Evolutionary conservation across 495 filamentous ascomycete genomes (phyloP).

Genomic region (Lepraria neglecta): DNA sequence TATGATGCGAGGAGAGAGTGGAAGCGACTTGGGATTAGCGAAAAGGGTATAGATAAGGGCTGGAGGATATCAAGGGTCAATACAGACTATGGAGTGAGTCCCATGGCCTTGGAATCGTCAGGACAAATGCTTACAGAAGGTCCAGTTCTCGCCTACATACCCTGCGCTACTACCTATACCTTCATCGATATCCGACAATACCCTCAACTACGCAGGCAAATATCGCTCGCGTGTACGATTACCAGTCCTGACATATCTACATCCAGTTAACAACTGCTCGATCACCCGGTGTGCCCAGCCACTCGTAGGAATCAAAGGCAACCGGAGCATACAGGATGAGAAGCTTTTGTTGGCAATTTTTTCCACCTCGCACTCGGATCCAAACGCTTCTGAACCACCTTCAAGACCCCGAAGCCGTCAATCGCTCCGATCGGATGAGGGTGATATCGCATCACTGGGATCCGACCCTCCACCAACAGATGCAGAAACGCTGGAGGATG

Average conservation of each 20-base stretch:
- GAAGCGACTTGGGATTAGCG: constrained; percentile 69
- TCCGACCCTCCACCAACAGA: constrained; percentile 46
- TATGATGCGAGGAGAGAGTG: constrained; percentile 82
- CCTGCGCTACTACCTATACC: constrained; percentile 80
- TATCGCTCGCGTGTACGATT: constrained; percentile 85
- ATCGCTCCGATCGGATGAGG: constrained; percentile 48
- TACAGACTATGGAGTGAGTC: constrained; percentile 61
- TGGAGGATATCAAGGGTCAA: constrained; percentile 95
- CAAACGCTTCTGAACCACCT: constrained; percentile 16
- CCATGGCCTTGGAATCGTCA: not conserved
- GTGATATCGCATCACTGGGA: constrained; percentile 42
- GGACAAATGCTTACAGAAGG: constrained; percentile 29
- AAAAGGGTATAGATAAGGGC: constrained; percentile 63
- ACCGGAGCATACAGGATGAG: constrained; percentile 93
- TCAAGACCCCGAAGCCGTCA: constrained; percentile 42
- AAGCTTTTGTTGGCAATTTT: constrained; percentile 90
- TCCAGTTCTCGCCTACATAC: constrained; percentile 90
- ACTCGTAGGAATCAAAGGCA: constrained; percentile 75
- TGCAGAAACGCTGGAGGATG: constrained; percentile 66
- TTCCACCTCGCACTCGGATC: constrained; percentile 55
- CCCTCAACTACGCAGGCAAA: constrained; percentile 83
- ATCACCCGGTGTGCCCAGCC: constrained; percentile 95
- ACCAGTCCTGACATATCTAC: constrained; percentile 83
- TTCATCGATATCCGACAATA: constrained; percentile 85
- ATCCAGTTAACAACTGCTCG: constrained; percentile 93